Conservation (phyloP, 148 eudicot species). For the Chenopodium quinoa region DNA sequence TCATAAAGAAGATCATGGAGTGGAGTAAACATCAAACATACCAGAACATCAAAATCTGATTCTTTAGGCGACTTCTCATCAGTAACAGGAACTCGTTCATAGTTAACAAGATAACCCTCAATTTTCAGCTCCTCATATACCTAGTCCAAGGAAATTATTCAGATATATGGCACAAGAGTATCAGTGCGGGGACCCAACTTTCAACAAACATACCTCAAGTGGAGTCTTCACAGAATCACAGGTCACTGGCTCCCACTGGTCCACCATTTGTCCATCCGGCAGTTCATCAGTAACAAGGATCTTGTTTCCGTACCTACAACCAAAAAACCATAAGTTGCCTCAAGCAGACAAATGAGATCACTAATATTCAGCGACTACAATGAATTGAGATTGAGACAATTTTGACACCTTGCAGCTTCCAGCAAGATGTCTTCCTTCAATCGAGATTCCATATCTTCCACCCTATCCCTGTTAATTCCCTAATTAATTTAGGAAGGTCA, state of each 20-base stretch:
- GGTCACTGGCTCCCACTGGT: conserved; percentile 97
- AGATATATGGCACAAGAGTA: conserved; percentile 10
- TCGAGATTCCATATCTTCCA: conserved; percentile 96
- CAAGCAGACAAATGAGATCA: not conserved
- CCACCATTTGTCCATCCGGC: conserved; percentile 99
- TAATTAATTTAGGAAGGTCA: conserved; percentile 45
- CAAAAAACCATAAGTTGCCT: conserved; percentile 15
- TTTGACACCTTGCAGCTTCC: conserved; percentile 81
- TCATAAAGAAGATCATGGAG: not conserved
- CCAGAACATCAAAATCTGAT: conserved; percentile 92
- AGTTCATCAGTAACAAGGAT: conserved; percentile 97
- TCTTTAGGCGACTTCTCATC: conserved; percentile 97
- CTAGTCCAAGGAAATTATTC: conserved; percentile 38
- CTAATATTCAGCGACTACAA: not conserved
- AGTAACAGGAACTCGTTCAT: conserved; percentile 92
- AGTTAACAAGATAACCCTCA: conserved; percentile 65
- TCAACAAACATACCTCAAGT: conserved; percentile 52
- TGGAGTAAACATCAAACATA: conserved; percentile 30
- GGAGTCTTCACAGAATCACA: conserved; percentile 81
- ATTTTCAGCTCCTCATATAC: conserved; percentile 78
- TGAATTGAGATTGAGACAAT: conserved; percentile 3
- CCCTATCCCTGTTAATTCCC: conserved; percentile 96
- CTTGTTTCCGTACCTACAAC: conserved; percentile 76
- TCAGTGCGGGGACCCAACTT: not conserved
- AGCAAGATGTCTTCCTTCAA: conserved; percentile 80